Percentiles rank a stretch among this genome's conserved stretches.
Conservation (phyloP, 2,329 filamentous ascomycete species). For the Xylariaceae sp. region DNA sequence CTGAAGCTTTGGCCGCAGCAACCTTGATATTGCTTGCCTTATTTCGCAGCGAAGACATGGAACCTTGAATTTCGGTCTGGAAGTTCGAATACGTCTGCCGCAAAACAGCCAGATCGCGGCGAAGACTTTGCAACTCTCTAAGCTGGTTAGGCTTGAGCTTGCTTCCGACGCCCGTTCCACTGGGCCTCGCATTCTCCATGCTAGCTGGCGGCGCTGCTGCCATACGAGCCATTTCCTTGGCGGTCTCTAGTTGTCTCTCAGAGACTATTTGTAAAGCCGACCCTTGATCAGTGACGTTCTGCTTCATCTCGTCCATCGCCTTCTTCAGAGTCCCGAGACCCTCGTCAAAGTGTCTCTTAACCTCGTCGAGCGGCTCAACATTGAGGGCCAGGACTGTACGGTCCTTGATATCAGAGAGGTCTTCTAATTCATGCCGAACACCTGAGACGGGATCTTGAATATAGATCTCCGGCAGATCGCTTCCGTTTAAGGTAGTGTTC, state of each 20-base stretch:
- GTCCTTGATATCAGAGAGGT: conserved; percentile 91
- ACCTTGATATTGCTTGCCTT: conserved; percentile 84
- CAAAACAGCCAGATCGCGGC: conserved; percentile 86
- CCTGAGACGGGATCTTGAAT: conserved; percentile 95
- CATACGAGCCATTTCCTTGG: conserved; percentile 77
- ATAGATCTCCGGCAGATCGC: conserved; percentile 94
- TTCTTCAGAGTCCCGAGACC: conserved; percentile 78
- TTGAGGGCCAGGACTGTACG: conserved; percentile 94
- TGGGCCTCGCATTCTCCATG: conserved; percentile 54
- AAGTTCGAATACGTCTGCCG: conserved; percentile 93
- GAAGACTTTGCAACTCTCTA: conserved; percentile 77
- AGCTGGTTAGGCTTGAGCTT: conserved; percentile 65
- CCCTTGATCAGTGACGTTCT: conserved; percentile 81
- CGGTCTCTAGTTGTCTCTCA: conserved; percentile 85
- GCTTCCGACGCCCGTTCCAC: conserved; percentile 33
- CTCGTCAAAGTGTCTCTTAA: conserved; percentile 95
- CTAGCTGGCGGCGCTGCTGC: conserved; percentile 50
- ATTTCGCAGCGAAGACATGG: conserved; percentile 79
- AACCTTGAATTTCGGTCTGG: conserved; percentile 82
- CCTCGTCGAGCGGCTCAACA: conserved; percentile 89
- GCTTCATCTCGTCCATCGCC: conserved; percentile 84
- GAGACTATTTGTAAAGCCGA: conserved; percentile 82
- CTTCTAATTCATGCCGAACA: conserved; percentile 94
- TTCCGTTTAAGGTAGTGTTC: conserved; percentile 94
- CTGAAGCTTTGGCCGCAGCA: conserved; percentile 68